Conservation (phyloP, 2,329 filamentous ascomycete species). For the Diaporthe sp. region DNA sequence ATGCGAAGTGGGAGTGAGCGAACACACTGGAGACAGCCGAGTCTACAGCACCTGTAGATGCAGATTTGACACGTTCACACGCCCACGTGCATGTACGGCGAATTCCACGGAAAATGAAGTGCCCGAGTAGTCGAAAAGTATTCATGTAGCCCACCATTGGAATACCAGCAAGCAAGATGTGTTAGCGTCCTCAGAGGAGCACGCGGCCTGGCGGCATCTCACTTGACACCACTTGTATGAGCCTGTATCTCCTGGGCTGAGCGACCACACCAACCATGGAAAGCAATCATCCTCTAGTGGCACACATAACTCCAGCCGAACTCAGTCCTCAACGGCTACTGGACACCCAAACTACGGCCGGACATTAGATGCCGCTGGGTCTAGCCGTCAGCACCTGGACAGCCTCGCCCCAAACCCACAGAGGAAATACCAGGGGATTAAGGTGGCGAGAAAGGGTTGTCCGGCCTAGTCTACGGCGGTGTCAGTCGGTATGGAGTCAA, state of each 20-base stretch:
- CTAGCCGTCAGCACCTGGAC: neutral
- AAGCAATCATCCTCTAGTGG: neutral
- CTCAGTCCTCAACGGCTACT: neutral
- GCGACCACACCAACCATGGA: neutral
- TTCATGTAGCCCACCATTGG: neutral
- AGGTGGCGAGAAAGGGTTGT: constrained; percentile 19
- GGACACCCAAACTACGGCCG: neutral
- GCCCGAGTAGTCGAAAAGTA: neutral
- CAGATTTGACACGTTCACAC: neutral
- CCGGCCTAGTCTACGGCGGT: neutral
- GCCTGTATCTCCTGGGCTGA: neutral
- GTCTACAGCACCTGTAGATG: neutral
- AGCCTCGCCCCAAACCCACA: neutral
- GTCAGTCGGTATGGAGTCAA: neutral
- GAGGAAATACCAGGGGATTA: neutral
- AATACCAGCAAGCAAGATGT: neutral
- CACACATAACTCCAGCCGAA: neutral
- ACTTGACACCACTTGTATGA: neutral
- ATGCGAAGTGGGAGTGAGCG: neutral
- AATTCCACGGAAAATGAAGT: neutral
- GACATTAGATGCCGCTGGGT: constrained; percentile 6
- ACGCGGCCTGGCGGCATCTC: neutral
- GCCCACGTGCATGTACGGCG: neutral
- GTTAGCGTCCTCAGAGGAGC: neutral
- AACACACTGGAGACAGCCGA: neutral